Base-by-base conservation (phyloP, 495 filamentous ascomycete species). In the Penicillium lividum region DNA sequence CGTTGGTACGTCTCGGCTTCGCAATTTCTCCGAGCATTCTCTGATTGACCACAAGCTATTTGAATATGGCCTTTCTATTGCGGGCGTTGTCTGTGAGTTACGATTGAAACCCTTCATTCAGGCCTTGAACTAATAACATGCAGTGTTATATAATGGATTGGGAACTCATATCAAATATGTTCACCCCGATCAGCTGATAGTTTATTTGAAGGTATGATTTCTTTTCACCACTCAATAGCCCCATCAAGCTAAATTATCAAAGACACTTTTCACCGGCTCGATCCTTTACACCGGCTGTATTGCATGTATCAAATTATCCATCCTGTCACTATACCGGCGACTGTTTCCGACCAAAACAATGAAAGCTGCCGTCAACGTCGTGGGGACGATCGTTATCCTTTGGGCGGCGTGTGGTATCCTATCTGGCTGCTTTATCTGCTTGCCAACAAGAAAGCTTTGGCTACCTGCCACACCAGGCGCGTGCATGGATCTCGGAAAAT, bases 401-500 rank as follows among this genome's bases (percentile, higher is more conserved):
- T 66, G 75, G 75, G 61, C 65, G 9, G 28, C 73, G 5, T 56
- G 62, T 15, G 63, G 65, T 56, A 68, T 71, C 31, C 43, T 74
- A 16, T 60, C 68, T 0, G 68, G 69, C 25, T 66, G 68, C 48
- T 67, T 77, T 36, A 58, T 50, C 11, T 80, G 76, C 47, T 66
- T 68, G 33, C 74, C 76, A 5, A 66, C 73, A 3, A 47, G 68
- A 29, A 72, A 69, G 51, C 69, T 70, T 8, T 77, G 71, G 69
- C 40, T 68, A 29, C 65, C 59, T 7, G 42, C 43, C 18, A 44
- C 65, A 8, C 44, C 57, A 2, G 68, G 71, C 27, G 56, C 57
- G 3, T 79, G 73, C 47, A 64, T 79, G 42, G 63, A 77, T 46
- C 47, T 65, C 3, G 62, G 58, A 22, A 59, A 49, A 30, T 73